These are phyloP conservation scores for Friedmanniomyces simplex DNA, from an alignment of 495 filamentous ascomycete genomes.

Conservation along the genomic window DNA sequence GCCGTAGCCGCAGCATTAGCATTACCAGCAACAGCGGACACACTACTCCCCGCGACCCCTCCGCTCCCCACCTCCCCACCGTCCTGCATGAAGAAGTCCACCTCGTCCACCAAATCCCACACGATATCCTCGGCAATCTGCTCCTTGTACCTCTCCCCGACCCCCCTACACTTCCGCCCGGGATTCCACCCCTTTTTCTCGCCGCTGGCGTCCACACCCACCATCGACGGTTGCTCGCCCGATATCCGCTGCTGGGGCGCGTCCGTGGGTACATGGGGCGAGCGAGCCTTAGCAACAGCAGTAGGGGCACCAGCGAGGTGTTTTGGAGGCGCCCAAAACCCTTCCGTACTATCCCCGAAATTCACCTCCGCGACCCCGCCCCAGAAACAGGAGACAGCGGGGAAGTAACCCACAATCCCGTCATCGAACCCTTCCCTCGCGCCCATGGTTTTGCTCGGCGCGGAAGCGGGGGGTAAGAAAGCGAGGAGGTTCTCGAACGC, in stretches of 20 bases:
- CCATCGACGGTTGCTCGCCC: slow-evolving; percentile 44
- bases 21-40: too few species aligned
- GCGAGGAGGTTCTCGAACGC: slow-evolving; percentile 81
- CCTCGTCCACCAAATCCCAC: slow-evolving; percentile 86
- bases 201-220: background rate
- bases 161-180: slow-evolving; percentile 27
- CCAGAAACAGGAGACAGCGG: slow-evolving; percentile 81
- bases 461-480: slow-evolving; percentile 85
- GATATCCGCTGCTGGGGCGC: too few species aligned
- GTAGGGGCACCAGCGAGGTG: slow-evolving; percentile 21
- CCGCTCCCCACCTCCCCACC: slow-evolving; percentile 30
- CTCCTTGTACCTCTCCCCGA: slow-evolving; percentile 78
- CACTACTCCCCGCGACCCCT: background rate
- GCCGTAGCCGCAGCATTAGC: too few species aligned
- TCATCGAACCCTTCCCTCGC: slow-evolving; percentile 81
- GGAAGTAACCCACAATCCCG: slow-evolving; percentile 89
- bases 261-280: too few species aligned
- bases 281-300: too few species aligned
- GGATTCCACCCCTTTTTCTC: slow-evolving; percentile 15
- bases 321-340: slow-evolving; percentile 81
- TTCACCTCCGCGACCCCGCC: slow-evolving; percentile 87
- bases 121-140: slow-evolving; percentile 92
- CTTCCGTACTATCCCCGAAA: slow-evolving; percentile 60
- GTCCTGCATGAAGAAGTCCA: slow-evolving; percentile 67
- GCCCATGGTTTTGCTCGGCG: slow-evolving; percentile 59